phyloP scores from a whole-genome alignment of 495 filamentous ascomycete genomes.

The Lepraria neglecta region DNA sequence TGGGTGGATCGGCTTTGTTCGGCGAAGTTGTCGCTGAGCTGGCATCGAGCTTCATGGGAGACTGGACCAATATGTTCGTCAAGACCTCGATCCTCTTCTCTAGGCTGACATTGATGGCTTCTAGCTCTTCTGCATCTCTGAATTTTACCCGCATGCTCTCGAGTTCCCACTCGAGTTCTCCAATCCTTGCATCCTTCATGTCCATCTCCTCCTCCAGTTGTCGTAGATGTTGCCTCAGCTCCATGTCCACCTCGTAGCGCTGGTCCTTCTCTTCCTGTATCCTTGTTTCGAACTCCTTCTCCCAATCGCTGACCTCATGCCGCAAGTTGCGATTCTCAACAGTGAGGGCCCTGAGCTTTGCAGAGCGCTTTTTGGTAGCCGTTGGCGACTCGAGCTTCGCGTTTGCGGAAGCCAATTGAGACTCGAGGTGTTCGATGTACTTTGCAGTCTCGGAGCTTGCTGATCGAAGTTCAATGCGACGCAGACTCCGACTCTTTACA shows the following conservation, averaged over 20 bases:
- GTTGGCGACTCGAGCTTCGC: slow-evolving; percentile 39
- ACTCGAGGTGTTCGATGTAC: slow-evolving; percentile 48
- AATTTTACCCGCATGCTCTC: slow-evolving; percentile 29
- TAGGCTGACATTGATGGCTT: slow-evolving; percentile 36
- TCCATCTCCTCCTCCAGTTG: slow-evolving; percentile 31
- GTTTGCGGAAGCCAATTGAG: slow-evolving; percentile 38
- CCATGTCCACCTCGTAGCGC: slow-evolving; percentile 29
- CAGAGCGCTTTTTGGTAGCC: slow-evolving; percentile 33
- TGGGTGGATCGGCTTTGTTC: slow-evolving; percentile 20
- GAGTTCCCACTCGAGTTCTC: slow-evolving; percentile 33
- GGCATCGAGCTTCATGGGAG: slow-evolving; percentile 30
- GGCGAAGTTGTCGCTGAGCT: slow-evolving; percentile 25
- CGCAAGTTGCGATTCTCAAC: slow-evolving; percentile 33
- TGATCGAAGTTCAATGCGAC: slow-evolving; percentile 21
- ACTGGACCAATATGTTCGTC: slow-evolving; percentile 36
- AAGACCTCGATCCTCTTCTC: slow-evolving; percentile 37
- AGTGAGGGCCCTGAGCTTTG: slow-evolving; percentile 35
- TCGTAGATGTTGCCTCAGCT: slow-evolving; percentile 27
- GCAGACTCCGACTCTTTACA: slow-evolving; percentile 16
- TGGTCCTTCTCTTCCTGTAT: slow-evolving; percentile 37
- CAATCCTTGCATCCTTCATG: slow-evolving; percentile 27
- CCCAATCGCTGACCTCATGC: slow-evolving; percentile 39
- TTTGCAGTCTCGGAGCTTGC: slow-evolving; percentile 31
- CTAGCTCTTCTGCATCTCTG: slow-evolving; percentile 31
- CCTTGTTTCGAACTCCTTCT: slow-evolving; percentile 37